Conservation (phyloP, 1,284 basidiomycete genomes). For the Sphagnurus paluster region DNA sequence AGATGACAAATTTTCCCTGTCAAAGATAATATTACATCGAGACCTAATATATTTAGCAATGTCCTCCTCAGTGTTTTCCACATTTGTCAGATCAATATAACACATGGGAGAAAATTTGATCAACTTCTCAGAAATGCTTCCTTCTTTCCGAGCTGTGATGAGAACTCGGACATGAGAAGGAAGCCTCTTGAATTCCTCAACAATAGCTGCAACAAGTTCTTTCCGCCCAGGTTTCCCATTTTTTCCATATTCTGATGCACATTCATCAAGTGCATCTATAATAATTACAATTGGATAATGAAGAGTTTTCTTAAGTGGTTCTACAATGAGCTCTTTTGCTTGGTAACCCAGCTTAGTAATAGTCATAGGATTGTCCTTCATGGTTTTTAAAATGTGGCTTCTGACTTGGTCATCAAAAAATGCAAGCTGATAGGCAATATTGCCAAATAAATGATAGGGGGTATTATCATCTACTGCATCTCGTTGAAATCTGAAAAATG, state of each 20-base stretch:
- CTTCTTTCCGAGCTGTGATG: background rate
- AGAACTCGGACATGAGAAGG: background rate
- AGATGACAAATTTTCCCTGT: background rate
- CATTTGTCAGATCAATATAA: background rate
- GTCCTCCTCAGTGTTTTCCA: background rate
- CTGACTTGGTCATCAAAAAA: background rate
- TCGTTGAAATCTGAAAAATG: background rate
- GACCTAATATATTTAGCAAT: background rate
- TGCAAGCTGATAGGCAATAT: conserved; percentile 1
- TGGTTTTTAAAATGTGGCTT: background rate
- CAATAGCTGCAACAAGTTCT: background rate
- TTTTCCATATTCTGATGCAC: background rate
- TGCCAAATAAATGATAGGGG: background rate
- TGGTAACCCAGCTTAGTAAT: background rate
- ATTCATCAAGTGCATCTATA: background rate
- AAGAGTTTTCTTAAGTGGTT: background rate
- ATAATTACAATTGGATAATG: too few relatives aligned
- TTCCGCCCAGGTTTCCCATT: background rate
- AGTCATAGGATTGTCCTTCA: background rate
- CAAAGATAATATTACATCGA: background rate
- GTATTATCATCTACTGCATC: background rate
- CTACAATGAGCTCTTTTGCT: background rate
- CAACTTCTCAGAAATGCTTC: background rate
- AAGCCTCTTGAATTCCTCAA: background rate
- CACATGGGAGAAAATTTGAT: background rate